Evolutionary conservation across 495 filamentous ascomycete genomes (phyloP), one percentile per base, ranked within the genome.

Genomic region (Hypoxylon crocopeplum): DNA sequence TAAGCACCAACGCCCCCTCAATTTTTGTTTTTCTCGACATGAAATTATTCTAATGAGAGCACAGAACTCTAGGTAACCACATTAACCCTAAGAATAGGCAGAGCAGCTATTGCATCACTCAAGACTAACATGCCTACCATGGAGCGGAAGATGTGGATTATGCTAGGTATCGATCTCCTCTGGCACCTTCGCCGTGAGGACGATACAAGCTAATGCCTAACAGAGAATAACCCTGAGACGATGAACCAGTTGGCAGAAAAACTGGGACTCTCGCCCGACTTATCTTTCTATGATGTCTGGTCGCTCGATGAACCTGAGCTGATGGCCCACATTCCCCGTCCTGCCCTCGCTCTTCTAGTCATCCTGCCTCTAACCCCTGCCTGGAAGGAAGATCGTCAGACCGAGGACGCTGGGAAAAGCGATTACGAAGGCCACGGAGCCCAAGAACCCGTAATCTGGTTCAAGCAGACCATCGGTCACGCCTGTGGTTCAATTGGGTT

Each of bases 251-350:
- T 95, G 13, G 82, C 86, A n/a, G 80, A 85, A 53, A 82, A 86
- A 49, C 81, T 96, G 30, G 91, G 91, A 16, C 76, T 93, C 36
- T 81, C 88, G 2, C 57, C 71, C 44, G 71, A 75, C n/a, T 76
- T 93, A 30, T 75, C 76, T 50, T 94, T 94, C 79, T 82, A 91
- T 68, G 91, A 94, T 67, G 86, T 94, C 71, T 92, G 84, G 78
- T 86, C 84, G 48, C 82, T 96, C 63, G 83, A 88, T 64, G 87
- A 90, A 7, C 81, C 85, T 1, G 84, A 88, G 19, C 80, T 90
- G 37, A 78, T 93, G 46, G 78, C 82, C 51, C 82, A 89, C 71
- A 80, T 93, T 22, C 89, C 91, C 1, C 87, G 88, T 27, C 89
- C 90, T 22, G 85, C 81, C 7, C 76, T 85, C 64, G 91, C 89